A percentile compares a stretch with the other conserved stretches of the same genome.
phyloP scores from a whole-genome alignment of 2,329 filamentous ascomycete genomes.

The Sclerotinia spermophila region DNA sequence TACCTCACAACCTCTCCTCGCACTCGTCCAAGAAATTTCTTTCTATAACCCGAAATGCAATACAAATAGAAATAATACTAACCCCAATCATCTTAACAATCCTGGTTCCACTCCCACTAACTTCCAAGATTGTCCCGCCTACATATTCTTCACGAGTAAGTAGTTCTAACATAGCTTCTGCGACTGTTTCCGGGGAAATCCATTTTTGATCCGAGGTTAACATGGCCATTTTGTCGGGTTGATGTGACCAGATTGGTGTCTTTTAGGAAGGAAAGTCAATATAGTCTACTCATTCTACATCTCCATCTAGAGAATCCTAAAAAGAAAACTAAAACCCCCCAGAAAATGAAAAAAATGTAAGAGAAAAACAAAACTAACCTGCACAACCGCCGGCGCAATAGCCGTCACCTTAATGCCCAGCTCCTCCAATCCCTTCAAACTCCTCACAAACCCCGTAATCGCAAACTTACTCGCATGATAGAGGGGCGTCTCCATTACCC shows the following conservation, averaged over 20 bases:
- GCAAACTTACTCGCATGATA: slow-evolving; percentile 17
- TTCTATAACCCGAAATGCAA: neutral
- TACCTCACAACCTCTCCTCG: neutral
- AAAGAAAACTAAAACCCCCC: neutral
- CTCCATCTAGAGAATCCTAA: neutral
- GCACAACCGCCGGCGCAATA: slow-evolving; percentile 44
- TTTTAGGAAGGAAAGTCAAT: neutral
- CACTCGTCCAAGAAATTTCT: neutral
- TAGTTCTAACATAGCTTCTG: slow-evolving; percentile 27
- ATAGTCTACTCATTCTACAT: neutral
- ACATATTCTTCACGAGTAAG: slow-evolving; percentile 36
- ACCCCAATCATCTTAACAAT: slow-evolving; percentile 16
- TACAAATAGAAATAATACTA: neutral
- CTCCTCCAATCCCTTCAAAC: slow-evolving; percentile 28
- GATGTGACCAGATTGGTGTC: slow-evolving; percentile 4
- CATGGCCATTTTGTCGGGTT: slow-evolving; percentile 5
- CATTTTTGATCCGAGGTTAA: slow-evolving; percentile 29
- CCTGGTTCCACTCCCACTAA: slow-evolving; percentile 34
- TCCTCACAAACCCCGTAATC: slow-evolving; percentile 15
- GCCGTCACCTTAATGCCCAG: slow-evolving; percentile 43
- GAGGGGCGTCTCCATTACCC: slow-evolving; percentile 40
- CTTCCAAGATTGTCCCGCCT: slow-evolving; percentile 44
- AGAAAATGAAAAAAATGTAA: neutral
- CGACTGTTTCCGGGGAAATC: slow-evolving; percentile 42
- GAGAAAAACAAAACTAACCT: slow-evolving; percentile 15